These are phyloP conservation scores for Saprolegnia parasitica DNA, from an alignment of 352 stramenopile species.

Conservation along the genomic window DNA sequence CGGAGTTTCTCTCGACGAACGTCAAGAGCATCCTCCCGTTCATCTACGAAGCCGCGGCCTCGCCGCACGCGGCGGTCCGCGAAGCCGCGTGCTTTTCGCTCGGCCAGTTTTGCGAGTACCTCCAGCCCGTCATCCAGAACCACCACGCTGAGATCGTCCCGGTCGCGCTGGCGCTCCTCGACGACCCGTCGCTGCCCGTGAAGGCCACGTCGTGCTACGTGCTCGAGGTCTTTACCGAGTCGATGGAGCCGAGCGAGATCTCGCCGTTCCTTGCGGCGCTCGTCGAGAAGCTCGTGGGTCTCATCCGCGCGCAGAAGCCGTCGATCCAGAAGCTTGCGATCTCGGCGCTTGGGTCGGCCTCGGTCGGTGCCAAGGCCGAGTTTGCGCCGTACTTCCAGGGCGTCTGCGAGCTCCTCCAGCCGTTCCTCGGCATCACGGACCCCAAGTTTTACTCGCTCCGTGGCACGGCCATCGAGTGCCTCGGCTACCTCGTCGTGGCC, in stretches of 20 bases:
- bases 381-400: constrained; percentile 95
- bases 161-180: constrained; percentile 92
- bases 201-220: constrained; percentile 97
- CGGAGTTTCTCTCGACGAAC: constrained; percentile 93
- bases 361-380: constrained; percentile 94
- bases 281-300: constrained; percentile 92
- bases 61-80: constrained; percentile 90
- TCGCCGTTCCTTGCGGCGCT: constrained; percentile 93
- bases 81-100: constrained; percentile 97
- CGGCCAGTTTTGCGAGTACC: constrained; percentile 97
- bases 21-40: constrained; percentile 90
- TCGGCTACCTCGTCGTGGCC: constrained; percentile 96
- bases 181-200: constrained; percentile 91
- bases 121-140: constrained; percentile 95
- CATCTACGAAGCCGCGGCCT: constrained; percentile 87
- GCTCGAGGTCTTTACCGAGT: constrained; percentile 98
- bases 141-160: constrained; percentile 95
- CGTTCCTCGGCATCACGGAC: constrained; percentile 89
- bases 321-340: constrained; percentile 97
- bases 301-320: constrained; percentile 89
- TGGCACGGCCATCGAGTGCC: constrained; percentile 95
- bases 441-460: constrained; percentile 91
- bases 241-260: constrained; percentile 93
- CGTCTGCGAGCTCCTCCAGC: constrained; percentile 82
- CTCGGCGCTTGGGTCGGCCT: constrained; percentile 93